Evolutionary conservation across 2,329 filamentous ascomycete genomes (phyloP), one percentile per base, ranked within the genome.

Genomic region (Dactylellina parvicollis): DNA sequence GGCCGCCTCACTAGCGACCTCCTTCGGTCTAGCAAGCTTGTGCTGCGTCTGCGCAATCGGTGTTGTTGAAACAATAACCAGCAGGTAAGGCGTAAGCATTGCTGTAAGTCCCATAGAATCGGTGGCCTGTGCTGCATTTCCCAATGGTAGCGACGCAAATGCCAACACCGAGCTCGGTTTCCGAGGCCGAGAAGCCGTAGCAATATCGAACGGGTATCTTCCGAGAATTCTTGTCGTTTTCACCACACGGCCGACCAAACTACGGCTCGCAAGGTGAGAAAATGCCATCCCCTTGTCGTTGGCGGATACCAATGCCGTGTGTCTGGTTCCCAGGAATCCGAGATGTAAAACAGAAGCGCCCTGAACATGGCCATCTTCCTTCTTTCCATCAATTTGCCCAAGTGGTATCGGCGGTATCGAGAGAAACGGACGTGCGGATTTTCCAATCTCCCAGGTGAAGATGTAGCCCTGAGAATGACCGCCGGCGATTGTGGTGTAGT

Each of bases 261-360:
- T 96, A 77, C 96, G 86, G 8, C 92, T 96, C 8, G 95, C 96
- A 8, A 99, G 86, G 81, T 99, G 96, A 2, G 95, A 97, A 80
- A 99, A 99, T 0, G 95, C 94, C 96, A 99, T 99, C 18, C 96
- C 95, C 52, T 88, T 88, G 78, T 96, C 91, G 81, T 99, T 93
- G 1, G 95, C 95, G 2, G 95, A 99, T 9, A 98, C 93, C 3
- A 99, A 84, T 2, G 96, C 95, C 12, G 95, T 99, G 78, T 95
- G 93, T 70, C 96, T 86, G 2, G 92, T 97, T 5, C 94, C 95
- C 4, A 99, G 84, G 79, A 99, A 99, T 0, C 94, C 95, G n/a
- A 99, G 82, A 80, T 99, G 93, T 4, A 95, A 88, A 46, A 99
- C 87, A 2, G 91, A 86, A 30, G 89, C 88, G 72, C 90, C 90